Percentiles rank a stretch among this genome's conserved stretches.
Conservation (phyloP, 345 rosid species). For the Microthlaspi erraticum region DNA sequence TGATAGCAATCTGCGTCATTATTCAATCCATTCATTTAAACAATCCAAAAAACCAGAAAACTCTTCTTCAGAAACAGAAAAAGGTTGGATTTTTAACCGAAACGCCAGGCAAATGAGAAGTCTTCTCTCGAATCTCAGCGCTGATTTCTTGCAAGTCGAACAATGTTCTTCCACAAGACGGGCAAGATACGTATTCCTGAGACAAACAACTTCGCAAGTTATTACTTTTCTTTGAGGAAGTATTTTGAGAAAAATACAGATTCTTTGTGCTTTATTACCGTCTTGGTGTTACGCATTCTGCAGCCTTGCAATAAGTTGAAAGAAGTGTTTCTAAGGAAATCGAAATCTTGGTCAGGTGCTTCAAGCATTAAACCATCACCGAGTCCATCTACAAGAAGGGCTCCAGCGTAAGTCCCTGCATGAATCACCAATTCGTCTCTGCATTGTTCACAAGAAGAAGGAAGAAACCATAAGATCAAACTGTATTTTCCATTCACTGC, state of each 20-base stretch:
- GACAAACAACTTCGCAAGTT: neutral
- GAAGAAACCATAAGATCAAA: slow-evolving; percentile 26
- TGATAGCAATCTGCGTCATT: slow-evolving; percentile 76
- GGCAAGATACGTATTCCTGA: slow-evolving; percentile 97
- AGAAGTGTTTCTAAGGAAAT: slow-evolving; percentile 87
- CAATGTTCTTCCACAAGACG: slow-evolving; percentile 96
- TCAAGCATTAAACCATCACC: slow-evolving; percentile 93
- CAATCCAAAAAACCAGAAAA: neutral
- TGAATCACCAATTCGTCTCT: slow-evolving; percentile 94
- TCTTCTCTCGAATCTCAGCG: slow-evolving; percentile 88
- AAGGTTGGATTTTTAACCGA: slow-evolving; percentile 56
- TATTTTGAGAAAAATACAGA: neutral
- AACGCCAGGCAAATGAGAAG: slow-evolving; percentile 96
- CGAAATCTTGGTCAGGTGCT: slow-evolving; percentile 86
- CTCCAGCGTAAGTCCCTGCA: slow-evolving; percentile 87
- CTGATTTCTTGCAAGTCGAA: slow-evolving; percentile 98
- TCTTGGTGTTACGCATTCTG: slow-evolving; percentile 98
- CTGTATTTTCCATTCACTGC: neutral
- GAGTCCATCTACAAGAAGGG: slow-evolving; percentile 93
- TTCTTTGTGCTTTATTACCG: slow-evolving; percentile 54
- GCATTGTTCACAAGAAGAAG: slow-evolving; percentile 38
- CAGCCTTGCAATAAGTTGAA: slow-evolving; percentile 97
- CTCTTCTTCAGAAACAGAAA: neutral
- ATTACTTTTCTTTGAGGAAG: neutral
- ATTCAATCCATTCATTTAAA: neutral